Evolutionary conservation across 257 asterid genomes (phyloP), one percentile per base, ranked within the genome.

Genomic region (Lycium barbarum): DNA sequence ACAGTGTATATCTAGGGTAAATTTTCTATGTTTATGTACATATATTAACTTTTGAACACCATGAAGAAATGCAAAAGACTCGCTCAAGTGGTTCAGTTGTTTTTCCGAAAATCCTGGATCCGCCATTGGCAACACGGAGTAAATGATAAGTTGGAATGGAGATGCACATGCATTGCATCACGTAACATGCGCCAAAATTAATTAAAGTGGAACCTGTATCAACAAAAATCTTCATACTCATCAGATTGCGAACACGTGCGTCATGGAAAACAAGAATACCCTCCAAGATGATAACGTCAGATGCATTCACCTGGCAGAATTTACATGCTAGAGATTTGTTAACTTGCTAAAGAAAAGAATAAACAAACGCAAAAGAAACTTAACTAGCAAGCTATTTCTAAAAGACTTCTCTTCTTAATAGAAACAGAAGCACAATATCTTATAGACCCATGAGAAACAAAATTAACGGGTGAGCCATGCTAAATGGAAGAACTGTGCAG

Each of bases 221-320:
- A 84, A 97, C 99, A 88, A 97, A 97, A 87, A 97, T 92, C 94
- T 97, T 97, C 99, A 97, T 95, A 86, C 90, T 97, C 99, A 97
- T 97, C 86, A 95, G 90, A 89, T 92, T 93, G 47, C 99, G 97
- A 58, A 97, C 99, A 70, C 97, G 92, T 68, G 86, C 96, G 79
- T 97, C 99, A 81, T 97, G 99, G 88, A 97, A 97, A 84, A 97
- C 98, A 53, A 97, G 98, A 90, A 97, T 97, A 62, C 99, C 99
- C 89, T 97, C 99, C 87, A 97, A 88, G 84, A 97, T 97, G 89
- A 97, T 97, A 63, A 97, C 99, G 86, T 97, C 98, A 76, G 98
- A 95, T 74, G 99, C 98, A 92, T 97, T 97, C 73, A 97, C 99
- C 99, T 97, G 84, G 45, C 3, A 85, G 66, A 74, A 78, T 78